phyloP scores from a whole-genome alignment of 1,284 basidiomycete genomes.

The Cutaneotrichosporon dermatis region DNA sequence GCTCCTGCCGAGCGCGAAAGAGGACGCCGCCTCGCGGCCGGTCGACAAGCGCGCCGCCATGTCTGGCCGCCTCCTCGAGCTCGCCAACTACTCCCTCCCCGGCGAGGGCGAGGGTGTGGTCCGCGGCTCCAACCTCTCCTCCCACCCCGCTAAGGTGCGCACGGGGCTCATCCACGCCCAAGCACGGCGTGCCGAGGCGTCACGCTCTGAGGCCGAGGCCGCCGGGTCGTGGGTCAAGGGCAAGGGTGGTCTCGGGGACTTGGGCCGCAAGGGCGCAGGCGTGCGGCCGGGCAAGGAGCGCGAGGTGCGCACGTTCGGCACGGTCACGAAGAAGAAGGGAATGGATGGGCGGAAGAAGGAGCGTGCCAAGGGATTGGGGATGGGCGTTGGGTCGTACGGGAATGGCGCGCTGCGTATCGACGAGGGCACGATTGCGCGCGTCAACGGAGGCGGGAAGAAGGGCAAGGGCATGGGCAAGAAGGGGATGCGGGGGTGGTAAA shows the following conservation, averaged over 20 bases:
- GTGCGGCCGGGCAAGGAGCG: conserved; percentile 9
- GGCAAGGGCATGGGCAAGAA: conserved; percentile 14
- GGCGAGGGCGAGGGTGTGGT: conserved; percentile 34
- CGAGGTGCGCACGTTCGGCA: conserved; percentile 25
- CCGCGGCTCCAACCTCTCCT: conserved; percentile 20
- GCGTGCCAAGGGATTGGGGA: conserved; percentile 41
- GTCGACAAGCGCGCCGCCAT: conserved; percentile 47
- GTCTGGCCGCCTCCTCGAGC: conserved; percentile 40
- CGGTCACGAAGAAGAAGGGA: conserved; percentile 41
- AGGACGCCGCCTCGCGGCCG: conserved; percentile 31
- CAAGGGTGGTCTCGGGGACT: conserved; percentile 38
- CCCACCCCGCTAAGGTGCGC: conserved; percentile 41
- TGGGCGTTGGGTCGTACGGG: conserved; percentile 47
- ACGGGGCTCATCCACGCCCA: conserved; percentile 40
- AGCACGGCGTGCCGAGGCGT: conserved; percentile 26
- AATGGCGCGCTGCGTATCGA: conserved; percentile 43
- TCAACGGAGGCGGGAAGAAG: conserved; percentile 16
- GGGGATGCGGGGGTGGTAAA: conserved; percentile 12
- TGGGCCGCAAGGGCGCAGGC: conserved; percentile 22
- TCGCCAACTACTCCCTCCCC: conserved; percentile 36
- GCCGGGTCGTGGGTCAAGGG: conserved; percentile 43
- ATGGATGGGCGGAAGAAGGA: conserved; percentile 37
- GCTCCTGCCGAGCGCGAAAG: conserved; percentile 34
- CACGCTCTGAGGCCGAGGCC: conserved; percentile 32
- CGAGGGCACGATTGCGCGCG: conserved; percentile 39